phyloP scores from a whole-genome alignment of 345 rosid species.

The Syzygium aromaticum region DNA sequence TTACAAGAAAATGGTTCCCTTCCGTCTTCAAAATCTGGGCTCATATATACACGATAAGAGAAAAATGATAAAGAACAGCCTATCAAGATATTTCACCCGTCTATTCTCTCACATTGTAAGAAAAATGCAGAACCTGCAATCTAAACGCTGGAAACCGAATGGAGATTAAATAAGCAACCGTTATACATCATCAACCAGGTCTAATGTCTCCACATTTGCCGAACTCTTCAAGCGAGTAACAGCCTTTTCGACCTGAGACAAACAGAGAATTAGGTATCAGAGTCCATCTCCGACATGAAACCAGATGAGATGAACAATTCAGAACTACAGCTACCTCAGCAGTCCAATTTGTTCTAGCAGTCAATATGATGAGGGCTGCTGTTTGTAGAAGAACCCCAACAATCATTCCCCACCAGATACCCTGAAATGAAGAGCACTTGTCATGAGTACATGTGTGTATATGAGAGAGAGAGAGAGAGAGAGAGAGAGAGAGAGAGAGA shows the following conservation, averaged over 20 bases:
- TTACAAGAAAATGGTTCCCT: neutral
- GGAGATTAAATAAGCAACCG: neutral
- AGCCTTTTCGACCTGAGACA: slow-evolving; percentile 58
- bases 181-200: neutral
- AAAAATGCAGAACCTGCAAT: neutral
- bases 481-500: neutral
- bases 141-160: neutral
- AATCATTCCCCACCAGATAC: slow-evolving; percentile 96
- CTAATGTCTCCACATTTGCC: slow-evolving; percentile 25
- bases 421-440: slow-evolving; percentile 30
- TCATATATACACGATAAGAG: neutral
- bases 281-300: neutral
- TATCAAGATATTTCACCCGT: neutral
- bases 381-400: slow-evolving; percentile 70
- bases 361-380: slow-evolving; percentile 42
- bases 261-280: neutral
- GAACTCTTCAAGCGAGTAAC: slow-evolving; percentile 40
- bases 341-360: slow-evolving; percentile 71
- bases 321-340: slow-evolving; percentile 40
- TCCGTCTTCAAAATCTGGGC: neutral
- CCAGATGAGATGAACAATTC: neutral
- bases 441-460: neutral
- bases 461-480: neutral
- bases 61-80: neutral
- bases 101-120: neutral